Base-by-base conservation (phyloP, 2,329 filamentous ascomycete species). In the Aphanocladium album region DNA sequence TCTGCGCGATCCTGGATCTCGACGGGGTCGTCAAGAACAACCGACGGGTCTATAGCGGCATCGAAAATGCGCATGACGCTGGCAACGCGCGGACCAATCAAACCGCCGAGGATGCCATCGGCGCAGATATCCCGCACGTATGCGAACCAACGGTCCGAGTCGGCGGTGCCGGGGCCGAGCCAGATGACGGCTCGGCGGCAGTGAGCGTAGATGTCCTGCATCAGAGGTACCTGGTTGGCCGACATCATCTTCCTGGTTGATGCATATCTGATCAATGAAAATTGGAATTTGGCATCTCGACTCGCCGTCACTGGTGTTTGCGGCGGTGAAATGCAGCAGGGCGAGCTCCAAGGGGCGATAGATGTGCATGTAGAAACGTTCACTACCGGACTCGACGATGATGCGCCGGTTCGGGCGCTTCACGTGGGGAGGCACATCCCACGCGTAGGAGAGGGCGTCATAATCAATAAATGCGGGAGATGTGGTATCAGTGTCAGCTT, bases 221-320 rank as follows among this genome's bases (percentile, higher is more conserved):
- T 73, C 39, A 71, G 61, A 19, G 37, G 43, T 0, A 73, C 71
- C 60, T 73, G 71, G 3, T 52, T 33, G 12, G 63, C 62, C 71
- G 0, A 45, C 41, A 0, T 56, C 16, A 14, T 70, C 60, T 5
- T 30, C 8, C 57, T 73, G 70, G 61, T 73, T 66, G 65, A 73
- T 72, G 60, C 71, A 69, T 12, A 72, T 66, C 21, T 73, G 70
- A 50, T 74, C 72, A 1, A 71, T 64, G 56, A 72, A 74, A 4
- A 74, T 27, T 19, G 63, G 67, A 6, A 63, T 63, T 1, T 60
- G 30, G 0, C 62, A 46, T 51, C 41, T 51, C 16, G 37, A 11
- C 8, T 41, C 37, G 1, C 11, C 8, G 16, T 17, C 27, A 9
- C 2, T 17, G 39, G 39, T 37, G n/a, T 60, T 49, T 17, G 35